Evolutionary conservation across 1,139 yeast genomes (phyloP).

Genomic region (Kluyveromyces sp.): DNA sequence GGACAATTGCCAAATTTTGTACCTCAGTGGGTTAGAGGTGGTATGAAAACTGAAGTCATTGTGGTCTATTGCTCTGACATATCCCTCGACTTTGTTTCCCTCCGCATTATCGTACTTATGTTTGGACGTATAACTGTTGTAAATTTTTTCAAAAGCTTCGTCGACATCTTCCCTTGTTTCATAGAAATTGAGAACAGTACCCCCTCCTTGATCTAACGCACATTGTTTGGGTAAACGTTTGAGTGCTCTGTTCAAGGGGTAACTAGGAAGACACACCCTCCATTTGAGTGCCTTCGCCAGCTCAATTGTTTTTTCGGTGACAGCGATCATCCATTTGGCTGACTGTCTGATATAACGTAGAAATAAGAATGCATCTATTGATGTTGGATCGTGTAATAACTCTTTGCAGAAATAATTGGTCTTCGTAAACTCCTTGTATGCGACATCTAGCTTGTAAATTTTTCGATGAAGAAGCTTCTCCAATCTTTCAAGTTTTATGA

Average conservation of each 20-base stretch:
- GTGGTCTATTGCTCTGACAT: slow-evolving; percentile 35
- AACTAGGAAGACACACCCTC: slow-evolving; percentile 34
- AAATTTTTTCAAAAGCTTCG: slow-evolving; percentile 40
- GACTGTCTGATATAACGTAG: slow-evolving; percentile 35
- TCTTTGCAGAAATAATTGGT: slow-evolving; percentile 33
- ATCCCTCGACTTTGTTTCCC: slow-evolving; percentile 12
- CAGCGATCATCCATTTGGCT: slow-evolving; percentile 29
- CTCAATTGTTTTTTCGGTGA: slow-evolving; percentile 17
- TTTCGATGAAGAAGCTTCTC: slow-evolving; percentile 20
- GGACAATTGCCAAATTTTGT: slow-evolving; percentile 35
- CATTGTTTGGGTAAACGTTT: slow-evolving; percentile 38
- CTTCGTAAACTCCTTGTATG: slow-evolving; percentile 32
- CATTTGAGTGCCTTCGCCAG: slow-evolving; percentile 26
- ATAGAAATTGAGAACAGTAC: slow-evolving; percentile 37
- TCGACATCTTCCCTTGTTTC: slow-evolving; percentile 42
- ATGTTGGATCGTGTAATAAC: slow-evolving; percentile 30
- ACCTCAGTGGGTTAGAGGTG: slow-evolving; percentile 31
- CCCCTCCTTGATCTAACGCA: slow-evolving; percentile 43
- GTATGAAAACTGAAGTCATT: slow-evolving; percentile 36
- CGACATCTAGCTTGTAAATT: slow-evolving; percentile 30
- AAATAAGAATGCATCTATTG: slow-evolving; percentile 33
- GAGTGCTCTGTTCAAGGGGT: slow-evolving; percentile 38
- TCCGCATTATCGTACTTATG: slow-evolving; percentile 17
- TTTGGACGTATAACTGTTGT: slow-evolving; percentile 38
- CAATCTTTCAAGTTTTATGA: slow-evolving; percentile 14